Conservation (phyloP, 768 basidiomycete species). For the Strobilomyces confusus region DNA sequence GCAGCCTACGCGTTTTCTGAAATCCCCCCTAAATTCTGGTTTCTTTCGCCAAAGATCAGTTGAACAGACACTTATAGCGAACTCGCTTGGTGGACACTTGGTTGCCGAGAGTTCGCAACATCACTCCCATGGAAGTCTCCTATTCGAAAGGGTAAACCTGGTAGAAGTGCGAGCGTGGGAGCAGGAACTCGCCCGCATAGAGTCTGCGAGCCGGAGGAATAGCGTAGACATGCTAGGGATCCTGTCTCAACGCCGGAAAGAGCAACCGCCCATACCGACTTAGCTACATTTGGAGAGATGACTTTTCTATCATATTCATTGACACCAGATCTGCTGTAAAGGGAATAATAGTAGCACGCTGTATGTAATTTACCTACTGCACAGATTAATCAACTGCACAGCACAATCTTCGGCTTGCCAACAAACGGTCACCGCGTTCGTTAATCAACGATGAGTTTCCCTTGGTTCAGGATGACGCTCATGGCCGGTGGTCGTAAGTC, state of each 20-base stretch:
- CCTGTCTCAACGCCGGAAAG: conserved; percentile 27
- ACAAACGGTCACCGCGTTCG: neutral
- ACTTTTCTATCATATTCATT: conserved; percentile 1
- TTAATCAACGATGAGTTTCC: conserved; percentile 42
- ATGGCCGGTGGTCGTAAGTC: conserved; percentile 47
- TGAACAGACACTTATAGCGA: conserved; percentile 30
- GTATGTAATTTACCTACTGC: too few species aligned
- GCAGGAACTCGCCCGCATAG: conserved; percentile 69
- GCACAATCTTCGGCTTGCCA: conserved; percentile 3
- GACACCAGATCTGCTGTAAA: too few species aligned
- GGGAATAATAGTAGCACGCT: too few species aligned
- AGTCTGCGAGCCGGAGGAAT: conserved; percentile 50
- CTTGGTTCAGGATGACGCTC: conserved; percentile 53
- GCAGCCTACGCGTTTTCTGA: conserved; percentile 11
- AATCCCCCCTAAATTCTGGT: conserved; percentile 11
- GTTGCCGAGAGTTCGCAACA: conserved; percentile 17
- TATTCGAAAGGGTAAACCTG: conserved; percentile 27
- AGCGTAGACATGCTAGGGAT: conserved; percentile 38
- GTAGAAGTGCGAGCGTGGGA: conserved; percentile 67
- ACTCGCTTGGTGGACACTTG: conserved; percentile 46
- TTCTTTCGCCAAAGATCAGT: conserved; percentile 22
- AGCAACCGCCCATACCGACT: conserved; percentile 21
- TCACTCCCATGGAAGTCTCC: conserved; percentile 14
- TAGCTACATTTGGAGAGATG: conserved; percentile 23
- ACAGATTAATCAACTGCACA: conserved; percentile 21